Percentiles rank a stretch among this genome's conserved stretches.
These are phyloP conservation scores for Pichia insulana DNA, from an alignment of 805 yeast genomes.

Conservation along the genomic window DNA sequence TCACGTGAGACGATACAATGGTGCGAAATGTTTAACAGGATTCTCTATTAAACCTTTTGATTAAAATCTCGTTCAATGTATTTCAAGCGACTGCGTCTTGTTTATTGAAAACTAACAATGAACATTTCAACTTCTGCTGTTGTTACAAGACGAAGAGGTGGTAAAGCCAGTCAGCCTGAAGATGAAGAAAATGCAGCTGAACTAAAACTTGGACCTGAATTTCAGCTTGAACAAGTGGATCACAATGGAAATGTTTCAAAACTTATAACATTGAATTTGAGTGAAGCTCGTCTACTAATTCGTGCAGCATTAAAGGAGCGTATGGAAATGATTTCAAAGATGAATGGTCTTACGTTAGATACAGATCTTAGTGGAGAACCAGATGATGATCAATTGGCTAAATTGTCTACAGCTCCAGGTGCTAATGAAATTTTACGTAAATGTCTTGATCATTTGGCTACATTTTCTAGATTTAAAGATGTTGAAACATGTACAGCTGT, in stretches of 20 bases:
- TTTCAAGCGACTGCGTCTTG: no score
- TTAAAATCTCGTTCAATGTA: no score
- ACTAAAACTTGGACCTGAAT: slow-evolving; percentile 87
- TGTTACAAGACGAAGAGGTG: slow-evolving; percentile 73
- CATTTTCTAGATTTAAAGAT: slow-evolving; percentile 85
- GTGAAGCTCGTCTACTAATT: slow-evolving; percentile 84
- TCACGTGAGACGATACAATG: background rate
- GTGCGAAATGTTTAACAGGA: background rate
- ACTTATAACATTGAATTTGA: slow-evolving; percentile 74
- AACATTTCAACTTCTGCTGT: slow-evolving; percentile 84
- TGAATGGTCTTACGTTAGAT: slow-evolving; percentile 27
- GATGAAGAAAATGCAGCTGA: slow-evolving; percentile 91
- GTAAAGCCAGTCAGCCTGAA: slow-evolving; percentile 49
- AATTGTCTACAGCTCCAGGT: slow-evolving; percentile 54
- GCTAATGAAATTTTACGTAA: slow-evolving; percentile 86
- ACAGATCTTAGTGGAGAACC: slow-evolving; percentile 25
- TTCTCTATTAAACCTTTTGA: no score
- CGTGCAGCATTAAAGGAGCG: slow-evolving; percentile 83
- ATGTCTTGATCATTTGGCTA: slow-evolving; percentile 77
- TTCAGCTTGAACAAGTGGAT: slow-evolving; percentile 68
- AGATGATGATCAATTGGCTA: slow-evolving; percentile 42
- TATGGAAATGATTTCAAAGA: slow-evolving; percentile 38
- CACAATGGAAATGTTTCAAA: slow-evolving; percentile 73
- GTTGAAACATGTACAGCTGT: slow-evolving; percentile 91
- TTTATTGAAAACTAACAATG: slow-evolving; percentile 37